phyloP scores from a whole-genome alignment of 306 rosid species.

The Ochetophila trinervis region DNA sequence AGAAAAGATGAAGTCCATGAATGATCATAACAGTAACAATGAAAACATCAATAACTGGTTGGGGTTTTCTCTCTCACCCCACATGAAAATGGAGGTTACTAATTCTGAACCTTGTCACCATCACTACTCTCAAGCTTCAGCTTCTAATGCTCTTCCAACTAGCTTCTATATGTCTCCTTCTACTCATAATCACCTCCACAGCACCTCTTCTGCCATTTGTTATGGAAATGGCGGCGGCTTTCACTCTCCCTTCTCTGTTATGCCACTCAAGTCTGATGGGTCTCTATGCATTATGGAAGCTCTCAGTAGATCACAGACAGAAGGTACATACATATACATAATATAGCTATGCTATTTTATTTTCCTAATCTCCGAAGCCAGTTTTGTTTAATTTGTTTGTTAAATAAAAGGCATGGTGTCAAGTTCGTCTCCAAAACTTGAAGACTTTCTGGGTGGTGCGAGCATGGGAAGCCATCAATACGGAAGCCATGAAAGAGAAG shows the following conservation, averaged over 20 bases:
- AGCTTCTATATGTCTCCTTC: slow-evolving; percentile 43
- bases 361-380: neutral
- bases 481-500: slow-evolving; percentile 59
- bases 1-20: slow-evolving; percentile 62
- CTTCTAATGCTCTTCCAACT: slow-evolving; percentile 40
- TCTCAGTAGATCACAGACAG: slow-evolving; percentile 60
- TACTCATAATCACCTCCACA: slow-evolving; percentile 19
- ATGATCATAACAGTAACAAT: slow-evolving; percentile 40
- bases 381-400: neutral
- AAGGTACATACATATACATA: slow-evolving; percentile 37
- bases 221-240: slow-evolving; percentile 41
- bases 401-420: slow-evolving; percentile 50
- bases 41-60: slow-evolving; percentile 58
- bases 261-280: slow-evolving; percentile 94
- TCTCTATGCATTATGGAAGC: slow-evolving; percentile 94
- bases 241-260: slow-evolving; percentile 61
- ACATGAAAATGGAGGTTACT: slow-evolving; percentile 78
- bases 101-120: slow-evolving; percentile 29
- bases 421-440: slow-evolving; percentile 77
- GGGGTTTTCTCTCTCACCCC: slow-evolving; percentile 92
- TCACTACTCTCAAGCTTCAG: slow-evolving; percentile 32
- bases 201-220: slow-evolving; percentile 39
- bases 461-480: slow-evolving; percentile 59
- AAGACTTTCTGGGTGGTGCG: slow-evolving; percentile 87
- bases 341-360: neutral